phyloP scores from a whole-genome alignment of 345 rosid genomes.

The Draba incana region DNA sequence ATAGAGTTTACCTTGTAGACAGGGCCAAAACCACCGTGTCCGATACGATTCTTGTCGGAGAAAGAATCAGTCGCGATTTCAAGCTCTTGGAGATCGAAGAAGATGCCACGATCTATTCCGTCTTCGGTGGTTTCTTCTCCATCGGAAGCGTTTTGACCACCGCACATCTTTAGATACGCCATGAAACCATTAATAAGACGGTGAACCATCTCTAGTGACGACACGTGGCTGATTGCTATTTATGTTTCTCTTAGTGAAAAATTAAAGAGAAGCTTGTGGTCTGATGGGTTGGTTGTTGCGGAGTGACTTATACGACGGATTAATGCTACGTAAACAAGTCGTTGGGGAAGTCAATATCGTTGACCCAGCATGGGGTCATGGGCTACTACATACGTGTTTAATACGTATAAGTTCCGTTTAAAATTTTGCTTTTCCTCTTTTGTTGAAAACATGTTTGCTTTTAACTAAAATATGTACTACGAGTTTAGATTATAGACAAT shows the following conservation, averaged over 20 bases:
- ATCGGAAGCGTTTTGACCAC: slow-evolving; percentile 18
- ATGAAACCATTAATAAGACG: slow-evolving; percentile 22
- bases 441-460: slow-evolving; percentile 1
- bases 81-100: slow-evolving; percentile 63
- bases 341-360: slow-evolving; percentile 28
- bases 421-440: background rate
- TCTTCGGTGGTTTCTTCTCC: slow-evolving; percentile 24
- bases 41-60: slow-evolving; percentile 76
- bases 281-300: background rate
- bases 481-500: background rate
- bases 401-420: slow-evolving; percentile 7
- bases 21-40: slow-evolving; percentile 94
- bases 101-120: slow-evolving; percentile 48
- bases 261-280: background rate
- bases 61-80: slow-evolving; percentile 75
- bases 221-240: background rate
- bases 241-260: slow-evolving; percentile 10
- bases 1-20: slow-evolving; percentile 64
- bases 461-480: background rate
- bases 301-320: background rate
- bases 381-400: slow-evolving; percentile 28
- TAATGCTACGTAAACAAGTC: slow-evolving; percentile 28
- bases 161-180: slow-evolving; percentile 34
- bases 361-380: slow-evolving; percentile 27
- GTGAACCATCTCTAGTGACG: slow-evolving; percentile 33